Conservation (phyloP, 2,329 filamentous ascomycete genomes). For the Claviceps maximensis region DNA sequence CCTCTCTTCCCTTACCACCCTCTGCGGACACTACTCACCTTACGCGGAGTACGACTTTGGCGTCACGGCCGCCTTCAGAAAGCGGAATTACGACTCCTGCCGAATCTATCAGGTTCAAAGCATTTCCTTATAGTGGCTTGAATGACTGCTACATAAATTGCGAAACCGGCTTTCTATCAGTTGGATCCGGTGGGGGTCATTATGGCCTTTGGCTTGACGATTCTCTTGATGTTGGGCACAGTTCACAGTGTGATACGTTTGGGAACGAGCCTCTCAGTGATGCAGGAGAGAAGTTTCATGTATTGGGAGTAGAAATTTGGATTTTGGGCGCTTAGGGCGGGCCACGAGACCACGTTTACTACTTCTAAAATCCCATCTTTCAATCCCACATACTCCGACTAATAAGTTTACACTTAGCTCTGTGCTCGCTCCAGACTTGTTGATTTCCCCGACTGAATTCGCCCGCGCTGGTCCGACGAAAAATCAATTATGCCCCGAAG, state of each 20-base stretch:
- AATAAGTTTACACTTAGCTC: background rate
- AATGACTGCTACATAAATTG: conserved; percentile 97
- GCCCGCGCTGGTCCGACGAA: background rate
- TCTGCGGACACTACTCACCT: conserved; percentile 38
- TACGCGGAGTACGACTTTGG: conserved; percentile 26
- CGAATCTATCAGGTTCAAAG: conserved; percentile 84
- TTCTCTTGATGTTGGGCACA: conserved; percentile 70
- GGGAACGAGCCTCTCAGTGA: conserved; percentile 90
- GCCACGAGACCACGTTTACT: background rate
- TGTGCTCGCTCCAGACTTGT: background rate
- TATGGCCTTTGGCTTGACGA: conserved; percentile 93
- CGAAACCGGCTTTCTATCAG: conserved; percentile 68
- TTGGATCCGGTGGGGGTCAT: conserved; percentile 78
- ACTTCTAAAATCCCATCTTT: background rate
- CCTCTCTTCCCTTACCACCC: conserved; percentile 37
- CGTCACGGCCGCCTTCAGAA: conserved; percentile 9
- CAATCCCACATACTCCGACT: background rate
- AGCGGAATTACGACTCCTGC: conserved; percentile 23
- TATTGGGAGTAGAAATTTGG: conserved; percentile 89
- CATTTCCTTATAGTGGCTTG: conserved; percentile 87
- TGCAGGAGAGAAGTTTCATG: conserved; percentile 80
- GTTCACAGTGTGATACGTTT: conserved; percentile 76
- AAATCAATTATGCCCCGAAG: conserved; percentile 45
- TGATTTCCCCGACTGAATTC: background rate
- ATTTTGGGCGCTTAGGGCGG: conserved; percentile 50